These are phyloP conservation scores for Penicillium riverlandense DNA, from an alignment of 495 filamentous ascomycete genomes.

Conservation along the genomic window DNA sequence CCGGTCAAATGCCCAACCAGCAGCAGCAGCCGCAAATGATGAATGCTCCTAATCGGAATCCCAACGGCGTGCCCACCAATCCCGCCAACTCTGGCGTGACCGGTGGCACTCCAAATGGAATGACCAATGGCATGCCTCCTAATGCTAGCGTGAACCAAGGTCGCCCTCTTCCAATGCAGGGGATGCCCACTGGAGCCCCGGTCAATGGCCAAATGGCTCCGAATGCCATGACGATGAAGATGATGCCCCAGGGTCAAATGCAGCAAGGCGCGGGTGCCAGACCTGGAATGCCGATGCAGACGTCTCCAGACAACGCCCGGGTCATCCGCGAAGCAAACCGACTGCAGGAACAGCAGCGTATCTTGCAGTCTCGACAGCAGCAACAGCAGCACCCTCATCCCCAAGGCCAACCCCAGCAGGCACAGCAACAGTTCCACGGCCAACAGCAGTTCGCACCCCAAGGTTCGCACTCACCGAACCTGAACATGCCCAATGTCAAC, in stretches of 20 bases:
- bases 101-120: slow-evolving; percentile 24
- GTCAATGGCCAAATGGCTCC: slow-evolving; percentile 44
- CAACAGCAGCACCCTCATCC: slow-evolving; percentile 39
- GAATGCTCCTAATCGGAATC: slow-evolving; percentile 32
- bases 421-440: slow-evolving; percentile 35
- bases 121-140: slow-evolving; percentile 32
- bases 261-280: slow-evolving; percentile 50
- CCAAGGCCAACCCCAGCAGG: slow-evolving; percentile 25
- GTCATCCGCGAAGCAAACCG: slow-evolving; percentile 55
- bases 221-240: slow-evolving; percentile 54
- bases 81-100: slow-evolving; percentile 23
- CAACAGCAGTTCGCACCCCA: slow-evolving; percentile 36
- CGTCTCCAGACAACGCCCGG: slow-evolving; percentile 45
- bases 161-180: slow-evolving; percentile 33
- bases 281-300: slow-evolving; percentile 50
- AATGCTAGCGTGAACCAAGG: slow-evolving; percentile 30
- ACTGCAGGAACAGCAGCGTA: slow-evolving; percentile 58
- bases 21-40: slow-evolving; percentile 20
- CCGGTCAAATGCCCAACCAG: slow-evolving; percentile 37
- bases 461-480: slow-evolving; percentile 34
- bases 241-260: slow-evolving; percentile 67
- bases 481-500: slow-evolving; percentile 40
- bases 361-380: slow-evolving; percentile 58
- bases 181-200: slow-evolving; percentile 26
- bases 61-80: slow-evolving; percentile 33